Evolutionary conservation across 176 grass and related monocot species (phyloP).

Genomic region (Eleusine indica): DNA sequence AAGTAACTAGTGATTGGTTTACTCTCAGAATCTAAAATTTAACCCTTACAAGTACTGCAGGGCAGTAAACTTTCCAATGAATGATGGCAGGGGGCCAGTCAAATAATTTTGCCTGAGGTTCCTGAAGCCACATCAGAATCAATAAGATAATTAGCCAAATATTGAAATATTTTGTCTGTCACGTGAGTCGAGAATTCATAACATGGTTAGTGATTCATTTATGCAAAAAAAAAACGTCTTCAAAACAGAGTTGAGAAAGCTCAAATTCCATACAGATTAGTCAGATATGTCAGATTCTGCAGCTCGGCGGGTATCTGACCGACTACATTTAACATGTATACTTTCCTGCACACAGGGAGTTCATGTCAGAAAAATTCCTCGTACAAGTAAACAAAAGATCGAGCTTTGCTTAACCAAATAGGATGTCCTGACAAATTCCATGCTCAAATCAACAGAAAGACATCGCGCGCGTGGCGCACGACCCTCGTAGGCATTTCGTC

Average conservation of each 20-base stretch:
- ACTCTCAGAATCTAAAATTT: background rate
- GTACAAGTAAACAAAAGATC: background rate
- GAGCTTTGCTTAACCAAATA: background rate
- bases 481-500: background rate
- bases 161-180: background rate
- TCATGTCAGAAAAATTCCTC: background rate
- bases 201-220: background rate
- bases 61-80: constrained; percentile 57
- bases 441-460: background rate
- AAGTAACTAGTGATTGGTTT: background rate
- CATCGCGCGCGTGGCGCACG: background rate
- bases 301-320: constrained; percentile 62
- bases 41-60: constrained; percentile 60
- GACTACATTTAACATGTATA: constrained; percentile 41
- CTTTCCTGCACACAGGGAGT: constrained; percentile 45
- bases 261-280: constrained; percentile 39
- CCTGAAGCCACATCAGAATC: constrained; percentile 44
- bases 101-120: constrained; percentile 55
- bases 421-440: background rate
- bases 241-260: background rate
- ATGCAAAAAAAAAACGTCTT: background rate
- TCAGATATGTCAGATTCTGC: constrained; percentile 54
- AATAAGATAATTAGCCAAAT: background rate
- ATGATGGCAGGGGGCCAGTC: constrained; percentile 61
- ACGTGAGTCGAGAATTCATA: background rate